Evolutionary conservation across 805 yeast genomes (phyloP), one percentile per base, ranked within the genome.

Genomic region (Wickerhamiella kurtzmanii): DNA sequence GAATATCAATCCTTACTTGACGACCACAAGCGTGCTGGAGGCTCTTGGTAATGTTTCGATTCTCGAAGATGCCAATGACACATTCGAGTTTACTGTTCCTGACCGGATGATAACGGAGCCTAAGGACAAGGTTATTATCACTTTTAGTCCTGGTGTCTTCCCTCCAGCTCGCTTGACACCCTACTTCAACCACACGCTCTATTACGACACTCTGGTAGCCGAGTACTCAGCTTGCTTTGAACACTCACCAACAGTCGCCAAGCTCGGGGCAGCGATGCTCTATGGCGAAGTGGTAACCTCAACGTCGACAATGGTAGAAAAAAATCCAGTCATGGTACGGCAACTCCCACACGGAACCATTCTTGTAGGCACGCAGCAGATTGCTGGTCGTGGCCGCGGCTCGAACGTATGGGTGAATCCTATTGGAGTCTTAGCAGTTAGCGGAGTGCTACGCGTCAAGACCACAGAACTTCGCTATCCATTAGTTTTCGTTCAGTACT

Each of bases 391-490:
- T 43, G 99, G 99, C 2, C 75, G 99, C 48, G 94, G 96, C 15
- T 94, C 92, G 1, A 92, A 92, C 54, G 79, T 78, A 2, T 92
- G 98, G 98, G 80, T 92, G 20, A 88, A 85, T 54, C 99, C 99
- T 2, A 72, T 74, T 20, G 99, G 99, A 9, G 94, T 87, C 1
- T 65, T 86, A 62, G 95, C 97, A 0, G 75, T 79, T 4, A 85
- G 96, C 0, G 73, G 78, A 1, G 75, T 85, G 9, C 61, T 84
- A 50, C 73, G 78, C 44, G 64, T 87, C 13, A 78, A 84, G 0
- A 56, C 57, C 2, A 58, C 68, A 2, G 66, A 69, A 19, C 62
- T 67, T 17, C 65, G 74, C 28, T 72, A 79, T 1, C 73, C 82
- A 6, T 73, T 92, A 21, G 94, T 87, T 0, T 85, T 92, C 50